These are phyloP conservation scores for Panicum virgatum DNA, from an alignment of 202 grass and related monocot species.

Conservation along the genomic window DNA sequence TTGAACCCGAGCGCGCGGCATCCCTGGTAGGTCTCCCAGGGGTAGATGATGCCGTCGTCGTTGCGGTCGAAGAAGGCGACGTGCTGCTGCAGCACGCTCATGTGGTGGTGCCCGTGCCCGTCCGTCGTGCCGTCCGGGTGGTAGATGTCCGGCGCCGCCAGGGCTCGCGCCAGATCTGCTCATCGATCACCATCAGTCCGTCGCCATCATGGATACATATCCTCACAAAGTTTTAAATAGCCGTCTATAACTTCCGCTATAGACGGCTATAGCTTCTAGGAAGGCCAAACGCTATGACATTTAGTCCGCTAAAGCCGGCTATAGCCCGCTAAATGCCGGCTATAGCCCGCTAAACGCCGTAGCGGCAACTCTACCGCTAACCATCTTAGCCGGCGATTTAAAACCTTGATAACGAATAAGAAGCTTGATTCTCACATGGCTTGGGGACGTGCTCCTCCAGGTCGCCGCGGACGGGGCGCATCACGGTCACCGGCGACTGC, in stretches of 20 bases:
- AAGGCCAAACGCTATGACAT: too few species aligned
- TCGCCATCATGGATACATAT: too few species aligned
- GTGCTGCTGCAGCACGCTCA: slow-evolving; percentile 83
- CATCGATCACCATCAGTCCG: background rate
- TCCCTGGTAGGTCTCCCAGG: slow-evolving; percentile 77
- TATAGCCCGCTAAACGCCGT: too few species aligned
- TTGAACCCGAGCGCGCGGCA: slow-evolving; percentile 79
- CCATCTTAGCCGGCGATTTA: too few species aligned
- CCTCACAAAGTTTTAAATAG: too few species aligned
- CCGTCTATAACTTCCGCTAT: too few species aligned
- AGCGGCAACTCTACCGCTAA: too few species aligned
- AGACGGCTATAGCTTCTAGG: too few species aligned
- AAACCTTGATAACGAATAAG: too few species aligned
- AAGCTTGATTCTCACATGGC: slow-evolving; percentile 50
- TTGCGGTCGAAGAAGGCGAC: slow-evolving; percentile 91
- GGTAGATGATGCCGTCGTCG: slow-evolving; percentile 78
- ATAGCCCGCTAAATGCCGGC: too few species aligned
- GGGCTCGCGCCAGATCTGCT: slow-evolving; percentile 65
- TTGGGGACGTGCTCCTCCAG: slow-evolving; percentile 76
- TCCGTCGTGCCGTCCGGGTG: slow-evolving; percentile 70
- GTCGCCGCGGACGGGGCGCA: slow-evolving; percentile 73
- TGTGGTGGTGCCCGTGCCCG: slow-evolving; percentile 55
- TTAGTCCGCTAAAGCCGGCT: too few species aligned
- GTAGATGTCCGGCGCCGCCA: slow-evolving; percentile 72
- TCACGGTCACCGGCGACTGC: slow-evolving; percentile 69